These are phyloP conservation scores for Carex pumila DNA, from an alignment of 176 grass and related monocot genomes.

Conservation along the genomic window DNA sequence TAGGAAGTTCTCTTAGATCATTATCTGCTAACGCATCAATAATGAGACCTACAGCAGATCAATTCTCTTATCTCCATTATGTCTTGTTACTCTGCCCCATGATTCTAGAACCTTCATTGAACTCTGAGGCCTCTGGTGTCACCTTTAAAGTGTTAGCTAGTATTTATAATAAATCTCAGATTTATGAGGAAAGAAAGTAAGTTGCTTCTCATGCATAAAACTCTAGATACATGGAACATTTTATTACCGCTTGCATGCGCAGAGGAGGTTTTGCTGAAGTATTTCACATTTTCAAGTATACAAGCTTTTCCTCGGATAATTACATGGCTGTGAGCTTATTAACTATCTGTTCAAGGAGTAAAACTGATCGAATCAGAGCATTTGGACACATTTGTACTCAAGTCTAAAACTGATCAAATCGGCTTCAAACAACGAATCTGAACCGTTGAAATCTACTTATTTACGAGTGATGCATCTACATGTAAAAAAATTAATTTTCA, in stretches of 20 bases:
- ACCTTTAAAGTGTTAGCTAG: conserved; percentile 50
- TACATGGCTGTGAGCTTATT: conserved; percentile 49
- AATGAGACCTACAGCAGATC: conserved; percentile 41
- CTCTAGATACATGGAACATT: conserved; percentile 59
- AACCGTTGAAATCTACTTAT: too few species aligned
- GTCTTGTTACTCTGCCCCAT: conserved; percentile 53
- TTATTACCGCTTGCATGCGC: conserved; percentile 47
- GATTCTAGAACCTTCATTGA: conserved; percentile 30
- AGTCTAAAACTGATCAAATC: too few species aligned
- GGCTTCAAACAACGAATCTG: too few species aligned
- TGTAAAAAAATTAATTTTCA: too few species aligned
- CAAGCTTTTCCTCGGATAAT: conserved; percentile 35
- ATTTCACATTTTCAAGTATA: conserved; percentile 40
- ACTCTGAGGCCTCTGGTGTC: conserved; percentile 19
- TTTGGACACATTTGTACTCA: conserved; percentile 31
- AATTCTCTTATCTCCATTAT: conserved; percentile 61
- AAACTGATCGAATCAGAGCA: conserved; percentile 31
- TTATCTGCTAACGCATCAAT: conserved; percentile 28
- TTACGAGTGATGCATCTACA: too few species aligned
- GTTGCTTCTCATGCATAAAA: conserved; percentile 39
- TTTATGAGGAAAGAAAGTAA: conserved; percentile 42
- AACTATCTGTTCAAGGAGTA: conserved; percentile 59
- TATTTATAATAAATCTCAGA: conserved; percentile 42
- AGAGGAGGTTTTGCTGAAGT: conserved; percentile 50
- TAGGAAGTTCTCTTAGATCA: conserved; percentile 15